phyloP scores from a whole-genome alignment of 1,139 yeast genomes.

The Scheffersomyces titani region DNA sequence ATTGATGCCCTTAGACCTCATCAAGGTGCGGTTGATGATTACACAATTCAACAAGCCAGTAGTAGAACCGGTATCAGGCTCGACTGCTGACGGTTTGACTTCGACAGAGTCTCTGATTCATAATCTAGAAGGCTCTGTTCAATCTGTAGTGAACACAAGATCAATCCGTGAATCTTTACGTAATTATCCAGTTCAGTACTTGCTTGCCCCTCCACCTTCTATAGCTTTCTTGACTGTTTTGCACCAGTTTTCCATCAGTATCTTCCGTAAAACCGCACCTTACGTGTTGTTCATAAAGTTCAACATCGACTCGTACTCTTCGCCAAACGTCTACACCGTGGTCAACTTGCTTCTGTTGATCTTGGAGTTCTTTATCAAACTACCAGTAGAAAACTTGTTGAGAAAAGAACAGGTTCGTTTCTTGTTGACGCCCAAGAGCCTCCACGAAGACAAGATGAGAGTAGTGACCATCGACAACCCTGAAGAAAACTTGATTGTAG shows the following conservation, averaged over 20 bases:
- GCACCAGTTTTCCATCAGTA: constrained; percentile 61
- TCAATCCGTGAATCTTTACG: constrained; percentile 43
- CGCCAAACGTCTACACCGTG: constrained; percentile 58
- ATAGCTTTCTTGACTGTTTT: constrained; percentile 56
- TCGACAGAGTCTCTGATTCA: neutral
- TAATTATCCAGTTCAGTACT: constrained; percentile 38
- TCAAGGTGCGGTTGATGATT: constrained; percentile 73
- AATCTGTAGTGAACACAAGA: constrained; percentile 21
- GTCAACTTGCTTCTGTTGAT: constrained; percentile 59
- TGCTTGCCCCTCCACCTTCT: constrained; percentile 57
- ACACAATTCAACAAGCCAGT: constrained; percentile 46
- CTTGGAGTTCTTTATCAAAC: constrained; percentile 67
- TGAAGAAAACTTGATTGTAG: constrained; percentile 53
- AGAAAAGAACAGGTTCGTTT: constrained; percentile 80
- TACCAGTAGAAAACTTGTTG: constrained; percentile 86
- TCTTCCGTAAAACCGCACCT: constrained; percentile 73
- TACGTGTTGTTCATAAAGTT: constrained; percentile 64
- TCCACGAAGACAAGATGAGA: constrained; percentile 28
- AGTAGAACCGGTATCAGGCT: neutral
- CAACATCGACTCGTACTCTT: constrained; percentile 68
- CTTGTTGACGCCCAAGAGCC: constrained; percentile 44
- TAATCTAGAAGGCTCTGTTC: neutral
- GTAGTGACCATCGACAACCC: constrained; percentile 43
- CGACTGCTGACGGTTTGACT: neutral
- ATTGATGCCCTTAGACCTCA: constrained; percentile 79